Base-by-base conservation (phyloP, 2,329 filamentous ascomycete genomes). In the Verticillium alfalfae region DNA sequence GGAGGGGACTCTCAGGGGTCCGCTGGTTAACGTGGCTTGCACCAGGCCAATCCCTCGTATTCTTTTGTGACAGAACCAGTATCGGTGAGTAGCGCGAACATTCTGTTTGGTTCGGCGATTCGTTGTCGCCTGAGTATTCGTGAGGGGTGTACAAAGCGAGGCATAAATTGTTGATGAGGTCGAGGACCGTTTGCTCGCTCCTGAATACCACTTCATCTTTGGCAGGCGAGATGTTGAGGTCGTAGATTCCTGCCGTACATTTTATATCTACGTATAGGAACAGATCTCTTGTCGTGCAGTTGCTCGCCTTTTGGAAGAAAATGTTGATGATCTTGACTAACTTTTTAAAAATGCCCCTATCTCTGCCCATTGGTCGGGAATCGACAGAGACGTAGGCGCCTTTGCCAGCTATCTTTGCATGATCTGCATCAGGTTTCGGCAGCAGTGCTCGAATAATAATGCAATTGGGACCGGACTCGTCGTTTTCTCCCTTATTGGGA, bases 141-240 rank as follows among this genome's bases (percentile, higher is more conserved):
- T 15, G 2, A 26, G 8, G 45, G 22, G 9, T 22, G 45, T 52
- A 52, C 12, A 52, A 52, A 52, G 26, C 45, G 10, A 52, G 66
- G 26, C 81, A 82, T 18, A 85, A 69, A 1, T 18, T 26, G 8
- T 52, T 22, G 18, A 52, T 10, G 18, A 78, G 71, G n/a, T 75
- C 67, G 2, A 84, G 65, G 0, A 85, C 55, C 2, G 60, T 57
- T 2, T 71, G 57, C 64, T 87, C 82, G 58, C 91, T 77, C 5
- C 77, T 78, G 68, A 93, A 92, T 1, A 92, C 68, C 2, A 93
- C 81, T 67, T 92, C 85, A 61, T 91, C 86, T 70, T 93, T 93
- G 3, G 85, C 78, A 3, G 89, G 84, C 63, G 92, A 86, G 6
- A 93, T 73, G 66, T 93, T 93, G 1, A 82, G 78, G 72, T 93